Conservation (phyloP, 768 basidiomycete genomes). For the Melanogaster broomeanus region DNA sequence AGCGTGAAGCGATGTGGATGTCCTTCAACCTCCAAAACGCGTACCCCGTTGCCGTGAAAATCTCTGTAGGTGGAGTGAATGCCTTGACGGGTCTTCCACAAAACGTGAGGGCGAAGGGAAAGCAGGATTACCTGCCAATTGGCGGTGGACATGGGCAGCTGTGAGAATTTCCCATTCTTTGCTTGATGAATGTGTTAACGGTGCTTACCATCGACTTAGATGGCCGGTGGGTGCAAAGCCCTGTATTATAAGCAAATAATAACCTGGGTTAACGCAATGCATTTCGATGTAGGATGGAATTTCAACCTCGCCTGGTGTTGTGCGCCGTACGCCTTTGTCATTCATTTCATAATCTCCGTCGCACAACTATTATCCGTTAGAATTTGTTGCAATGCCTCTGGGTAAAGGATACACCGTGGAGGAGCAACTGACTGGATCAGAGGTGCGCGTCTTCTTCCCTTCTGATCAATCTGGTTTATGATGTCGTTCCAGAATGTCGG, state of each 20-base stretch:
- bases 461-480: no score
- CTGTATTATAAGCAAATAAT: not conserved
- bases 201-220: not conserved
- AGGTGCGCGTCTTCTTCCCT: not conserved
- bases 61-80: slow-evolving; percentile 32
- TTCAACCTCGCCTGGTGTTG: slow-evolving; percentile 20
- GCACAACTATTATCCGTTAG: not conserved
- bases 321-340: not conserved
- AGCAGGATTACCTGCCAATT: slow-evolving; percentile 25
- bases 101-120: not conserved
- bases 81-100: slow-evolving; percentile 22
- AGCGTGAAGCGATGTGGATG: slow-evolving; percentile 35
- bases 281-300: slow-evolving; percentile 16
- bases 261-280: no score
- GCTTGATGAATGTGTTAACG: not conserved
- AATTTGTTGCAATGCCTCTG: slow-evolving; percentile 24
- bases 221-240: not conserved
- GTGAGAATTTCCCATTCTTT: not conserved
- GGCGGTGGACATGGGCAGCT: not conserved
- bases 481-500: slow-evolving; percentile 1
- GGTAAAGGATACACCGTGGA: slow-evolving; percentile 25
- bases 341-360: not conserved
- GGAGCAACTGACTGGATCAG: slow-evolving; percentile 12
- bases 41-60: slow-evolving; percentile 20
- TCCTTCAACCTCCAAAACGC: slow-evolving; percentile 8